Base-by-base conservation (phyloP, 352 stramenopile genomes). In the Pythium plurisporium region DNA sequence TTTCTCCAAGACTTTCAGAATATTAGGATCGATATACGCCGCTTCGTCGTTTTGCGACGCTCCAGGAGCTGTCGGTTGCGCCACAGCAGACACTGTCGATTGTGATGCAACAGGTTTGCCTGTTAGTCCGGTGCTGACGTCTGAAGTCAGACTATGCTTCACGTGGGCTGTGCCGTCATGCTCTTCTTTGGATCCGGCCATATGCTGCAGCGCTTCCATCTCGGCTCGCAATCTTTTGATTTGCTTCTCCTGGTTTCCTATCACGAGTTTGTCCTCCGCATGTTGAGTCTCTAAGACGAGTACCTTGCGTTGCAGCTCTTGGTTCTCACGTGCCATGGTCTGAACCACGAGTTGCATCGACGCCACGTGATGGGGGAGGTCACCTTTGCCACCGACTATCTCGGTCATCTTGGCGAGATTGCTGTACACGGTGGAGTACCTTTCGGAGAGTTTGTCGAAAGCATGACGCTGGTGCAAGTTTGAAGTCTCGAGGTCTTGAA, bases 1-100 rank as follows among this genome's bases (percentile, higher is more conserved):
- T 48, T 91, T 89, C 45, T 89, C 79, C 3, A 91, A 62, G 23
- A 91, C 77, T 22, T 89, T 89, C 25, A 91, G 62, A 61, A 91
- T 87, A 67, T 74, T 89, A 2, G 82, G 82, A 52, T 89, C 82
- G 36, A 91, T 87, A 53, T 86, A 91, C 42, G 84, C 75, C 17
- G 79, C 79, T 2, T 76, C 72, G 23, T 86, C 77, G 5, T 63
- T 53, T 31, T 50, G 19, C 17, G 9, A 10, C 10, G n/a, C 14
- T n/a, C 34, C n/a, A 20, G 31, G 0, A 20, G 31, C 17, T 41
- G 29, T 41, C 20, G 20, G 12, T 25, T 1, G 6, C 15, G 9
- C 17, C 17, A 4, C 14, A 20, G 49, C 20, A 2, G 26, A 17
- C 15, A 12, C 44, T 1, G 15, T 20, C 9, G 27, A 37, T 7